Evolutionary conservation across 169 alveolate genomes (phyloP).

Genomic region (Eimeria zaria): DNA sequence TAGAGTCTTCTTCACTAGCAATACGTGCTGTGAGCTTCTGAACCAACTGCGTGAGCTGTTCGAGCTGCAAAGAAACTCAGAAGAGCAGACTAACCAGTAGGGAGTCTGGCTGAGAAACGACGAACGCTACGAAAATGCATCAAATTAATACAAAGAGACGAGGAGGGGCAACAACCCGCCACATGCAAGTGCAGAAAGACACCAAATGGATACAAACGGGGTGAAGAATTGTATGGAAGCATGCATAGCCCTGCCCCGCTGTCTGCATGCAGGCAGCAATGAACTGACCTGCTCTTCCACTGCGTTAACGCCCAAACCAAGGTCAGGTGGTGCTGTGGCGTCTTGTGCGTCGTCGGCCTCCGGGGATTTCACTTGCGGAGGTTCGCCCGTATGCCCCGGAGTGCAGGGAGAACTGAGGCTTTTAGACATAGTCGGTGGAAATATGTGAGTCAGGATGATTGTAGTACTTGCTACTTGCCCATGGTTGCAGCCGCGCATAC

Average conservation of each 20-base stretch:
- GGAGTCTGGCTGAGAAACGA: no score
- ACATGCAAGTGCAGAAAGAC: not conserved
- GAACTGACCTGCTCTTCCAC: constrained; percentile 47
- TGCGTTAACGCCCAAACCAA: constrained; percentile 62
- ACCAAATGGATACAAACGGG: no score
- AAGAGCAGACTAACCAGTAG: not conserved
- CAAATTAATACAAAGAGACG: no score
- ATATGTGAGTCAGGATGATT: not conserved
- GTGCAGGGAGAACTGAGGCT: not conserved
- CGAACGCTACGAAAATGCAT: no score
- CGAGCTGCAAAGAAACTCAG: constrained; percentile 42
- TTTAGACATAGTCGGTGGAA: constrained; percentile 10
- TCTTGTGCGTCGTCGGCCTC: not conserved
- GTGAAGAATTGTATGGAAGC: not conserved
- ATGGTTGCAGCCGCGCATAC: not conserved
- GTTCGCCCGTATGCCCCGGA: constrained; percentile 10
- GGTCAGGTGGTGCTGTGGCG: constrained; percentile 27
- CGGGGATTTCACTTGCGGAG: not conserved
- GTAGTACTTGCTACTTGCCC: not conserved
- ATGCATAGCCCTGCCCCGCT: not conserved
- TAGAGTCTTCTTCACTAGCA: constrained; percentile 58
- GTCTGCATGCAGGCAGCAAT: not conserved
- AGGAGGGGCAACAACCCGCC: not conserved
- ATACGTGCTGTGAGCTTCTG: constrained; percentile 69
- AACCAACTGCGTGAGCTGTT: constrained; percentile 69